These are phyloP conservation scores for Apiospora koreana DNA, from an alignment of 2,329 filamentous ascomycete genomes.

Conservation along the genomic window DNA sequence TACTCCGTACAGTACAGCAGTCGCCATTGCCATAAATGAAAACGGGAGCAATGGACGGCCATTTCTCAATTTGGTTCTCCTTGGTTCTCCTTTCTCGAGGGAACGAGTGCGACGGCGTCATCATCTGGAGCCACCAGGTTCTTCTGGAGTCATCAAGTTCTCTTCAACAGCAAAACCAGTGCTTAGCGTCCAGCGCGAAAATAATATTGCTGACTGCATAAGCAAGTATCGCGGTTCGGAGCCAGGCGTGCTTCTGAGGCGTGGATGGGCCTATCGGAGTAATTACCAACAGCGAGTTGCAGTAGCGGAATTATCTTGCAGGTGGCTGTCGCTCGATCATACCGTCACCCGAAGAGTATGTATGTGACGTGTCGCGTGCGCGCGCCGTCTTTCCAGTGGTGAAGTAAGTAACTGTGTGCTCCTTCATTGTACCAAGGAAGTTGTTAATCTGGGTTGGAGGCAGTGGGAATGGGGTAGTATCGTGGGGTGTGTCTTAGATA, in stretches of 20 bases:
- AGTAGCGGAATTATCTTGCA: background rate
- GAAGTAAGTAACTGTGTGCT: background rate
- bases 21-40: no score
- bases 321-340: background rate
- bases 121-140: background rate
- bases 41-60: no score
- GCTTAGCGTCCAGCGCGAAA: background rate
- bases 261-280: background rate
- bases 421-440: background rate
- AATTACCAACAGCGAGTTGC: background rate
- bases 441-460: background rate
- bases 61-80: no score
- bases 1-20: no score
- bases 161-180: background rate
- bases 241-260: background rate
- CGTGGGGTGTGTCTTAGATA: background rate
- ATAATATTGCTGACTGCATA: background rate
- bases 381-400: background rate
- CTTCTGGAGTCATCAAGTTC: background rate
- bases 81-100: no score
- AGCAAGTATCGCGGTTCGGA: background rate
- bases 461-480: background rate
- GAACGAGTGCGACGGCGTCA: background rate
- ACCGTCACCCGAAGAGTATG: background rate
- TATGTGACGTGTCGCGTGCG: background rate